These are phyloP conservation scores for Salvia splendens DNA, from an alignment of 257 asterid genomes.

Conservation along the genomic window DNA sequence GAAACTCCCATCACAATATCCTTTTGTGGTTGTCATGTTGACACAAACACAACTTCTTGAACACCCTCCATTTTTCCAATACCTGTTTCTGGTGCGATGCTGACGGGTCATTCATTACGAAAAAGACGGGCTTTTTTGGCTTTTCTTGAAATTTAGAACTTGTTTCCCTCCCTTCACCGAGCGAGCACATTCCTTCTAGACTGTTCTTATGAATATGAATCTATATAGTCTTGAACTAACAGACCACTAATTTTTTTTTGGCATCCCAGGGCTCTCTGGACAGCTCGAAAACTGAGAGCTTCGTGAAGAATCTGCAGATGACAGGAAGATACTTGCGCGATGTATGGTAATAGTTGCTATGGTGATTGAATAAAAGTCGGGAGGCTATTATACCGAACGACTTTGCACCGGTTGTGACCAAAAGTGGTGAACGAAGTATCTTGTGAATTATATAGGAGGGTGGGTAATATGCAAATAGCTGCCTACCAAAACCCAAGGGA, in stretches of 20 bases:
- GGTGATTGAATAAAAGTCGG: conserved; percentile 14
- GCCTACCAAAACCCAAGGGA: conserved; percentile 21
- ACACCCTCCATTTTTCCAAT: no score
- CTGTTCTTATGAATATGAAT: neutral
- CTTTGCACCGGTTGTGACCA: no score
- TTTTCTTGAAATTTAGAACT: no score
- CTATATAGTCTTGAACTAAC: no score
- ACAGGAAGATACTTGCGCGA: conserved; percentile 58
- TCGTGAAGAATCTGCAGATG: conserved; percentile 66
- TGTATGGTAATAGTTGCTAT: conserved; percentile 45
- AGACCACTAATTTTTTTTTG: neutral
- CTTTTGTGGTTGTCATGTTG: no score
- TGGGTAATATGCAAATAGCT: conserved; percentile 24
- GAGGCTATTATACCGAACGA: neutral
- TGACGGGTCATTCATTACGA: no score
- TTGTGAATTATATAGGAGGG: conserved; percentile 29
- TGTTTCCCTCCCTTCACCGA: no score
- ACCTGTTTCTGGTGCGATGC: no score
- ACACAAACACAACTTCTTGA: no score
- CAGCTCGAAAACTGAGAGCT: conserved; percentile 61
- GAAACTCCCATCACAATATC: no score
- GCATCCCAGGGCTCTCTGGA: conserved; percentile 58
- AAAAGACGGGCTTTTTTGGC: no score
- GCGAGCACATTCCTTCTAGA: no score
- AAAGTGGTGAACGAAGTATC: neutral